These are phyloP conservation scores for Pichia membranifaciens DNA, from an alignment of 805 yeast genomes.

Conservation along the genomic window DNA sequence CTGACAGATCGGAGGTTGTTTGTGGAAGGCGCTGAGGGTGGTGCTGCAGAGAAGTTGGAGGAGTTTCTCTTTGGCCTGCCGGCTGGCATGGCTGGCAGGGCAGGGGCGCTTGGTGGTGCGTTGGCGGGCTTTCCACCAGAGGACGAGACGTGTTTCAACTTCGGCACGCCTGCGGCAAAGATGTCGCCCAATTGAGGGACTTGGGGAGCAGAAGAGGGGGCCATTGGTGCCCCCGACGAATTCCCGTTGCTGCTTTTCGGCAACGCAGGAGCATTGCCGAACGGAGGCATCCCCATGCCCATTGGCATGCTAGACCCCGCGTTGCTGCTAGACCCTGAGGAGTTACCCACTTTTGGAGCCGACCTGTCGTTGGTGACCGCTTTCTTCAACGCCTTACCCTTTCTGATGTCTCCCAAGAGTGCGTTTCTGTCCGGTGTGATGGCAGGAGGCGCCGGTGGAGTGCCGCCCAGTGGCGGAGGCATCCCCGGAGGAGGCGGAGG, in stretches of 20 bases:
- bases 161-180: slow-evolving; percentile 78
- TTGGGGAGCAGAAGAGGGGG: slow-evolving; percentile 9
- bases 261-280: slow-evolving; percentile 1
- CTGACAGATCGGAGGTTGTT: neutral
- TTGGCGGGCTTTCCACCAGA: slow-evolving; percentile 9
- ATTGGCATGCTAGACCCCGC: slow-evolving; percentile 15
- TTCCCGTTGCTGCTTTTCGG: neutral
- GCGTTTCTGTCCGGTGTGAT: slow-evolving; percentile 42
- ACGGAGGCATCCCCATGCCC: neutral
- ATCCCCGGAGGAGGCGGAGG: slow-evolving; percentile 46
- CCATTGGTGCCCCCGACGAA: too few relatives aligned
- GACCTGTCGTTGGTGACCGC: slow-evolving; percentile 65
- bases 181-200: slow-evolving; percentile 57
- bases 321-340: slow-evolving; percentile 17
- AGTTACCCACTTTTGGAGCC: slow-evolving; percentile 45
- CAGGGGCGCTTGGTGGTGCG: slow-evolving; percentile 23
- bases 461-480: slow-evolving; percentile 36
- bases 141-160: slow-evolving; percentile 45
- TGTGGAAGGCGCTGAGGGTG: neutral
- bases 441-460: slow-evolving; percentile 27
- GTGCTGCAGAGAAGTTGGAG: slow-evolving; percentile 25
- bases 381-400: slow-evolving; percentile 56
- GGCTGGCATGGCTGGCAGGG: slow-evolving; percentile 23
- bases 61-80: slow-evolving; percentile 15
- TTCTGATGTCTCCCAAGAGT: slow-evolving; percentile 76